These are phyloP conservation scores for Rhizophagus sp. DNA, from an alignment of 192 early-diverging fungal species.

Conservation along the genomic window DNA sequence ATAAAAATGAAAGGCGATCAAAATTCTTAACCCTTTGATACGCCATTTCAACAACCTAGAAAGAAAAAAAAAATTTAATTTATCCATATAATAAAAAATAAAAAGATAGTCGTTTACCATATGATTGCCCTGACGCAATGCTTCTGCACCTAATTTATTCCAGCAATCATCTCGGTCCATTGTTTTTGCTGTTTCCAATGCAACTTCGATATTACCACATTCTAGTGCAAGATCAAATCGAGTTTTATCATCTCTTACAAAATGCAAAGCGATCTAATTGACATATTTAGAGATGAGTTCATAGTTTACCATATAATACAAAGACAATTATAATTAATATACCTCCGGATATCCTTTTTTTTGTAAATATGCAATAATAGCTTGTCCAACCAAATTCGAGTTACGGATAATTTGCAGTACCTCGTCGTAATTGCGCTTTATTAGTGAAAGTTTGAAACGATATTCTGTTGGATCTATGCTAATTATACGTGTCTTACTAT, in stretches of 20 bases:
- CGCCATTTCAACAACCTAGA: slow-evolving; percentile 80
- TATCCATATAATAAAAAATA: slow-evolving; percentile 9
- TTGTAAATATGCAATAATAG: slow-evolving; percentile 98
- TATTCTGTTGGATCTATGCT: slow-evolving; percentile 98
- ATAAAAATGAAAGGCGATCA: slow-evolving; percentile 94
- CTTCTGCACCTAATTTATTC: slow-evolving; percentile 86
- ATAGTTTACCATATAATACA: background rate
- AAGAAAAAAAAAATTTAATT: slow-evolving; percentile 16
- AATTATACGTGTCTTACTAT: slow-evolving; percentile 83
- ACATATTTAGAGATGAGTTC: background rate
- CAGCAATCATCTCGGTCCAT: slow-evolving; percentile 91
- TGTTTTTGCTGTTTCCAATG: slow-evolving; percentile 89
- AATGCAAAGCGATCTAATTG: slow-evolving; percentile 86
- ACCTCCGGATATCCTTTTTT: slow-evolving; percentile 99
- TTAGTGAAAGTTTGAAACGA: slow-evolving; percentile 93
- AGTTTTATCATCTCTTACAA: slow-evolving; percentile 95
- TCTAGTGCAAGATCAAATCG: slow-evolving; percentile 96
- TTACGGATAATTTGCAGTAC: slow-evolving; percentile 95
- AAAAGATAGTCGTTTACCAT: slow-evolving; percentile 46
- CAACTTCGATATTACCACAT: slow-evolving; percentile 96
- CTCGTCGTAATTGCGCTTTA: slow-evolving; percentile 91
- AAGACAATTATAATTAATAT: background rate
- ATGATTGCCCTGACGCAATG: slow-evolving; percentile 88
- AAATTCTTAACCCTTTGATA: slow-evolving; percentile 92
- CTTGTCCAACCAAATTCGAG: slow-evolving; percentile 95